Evolutionary conservation across 176 grass and related monocot species (phyloP), one percentile per base, ranked within the genome.

Genomic region (Hsuehochloa calcarea): DNA sequence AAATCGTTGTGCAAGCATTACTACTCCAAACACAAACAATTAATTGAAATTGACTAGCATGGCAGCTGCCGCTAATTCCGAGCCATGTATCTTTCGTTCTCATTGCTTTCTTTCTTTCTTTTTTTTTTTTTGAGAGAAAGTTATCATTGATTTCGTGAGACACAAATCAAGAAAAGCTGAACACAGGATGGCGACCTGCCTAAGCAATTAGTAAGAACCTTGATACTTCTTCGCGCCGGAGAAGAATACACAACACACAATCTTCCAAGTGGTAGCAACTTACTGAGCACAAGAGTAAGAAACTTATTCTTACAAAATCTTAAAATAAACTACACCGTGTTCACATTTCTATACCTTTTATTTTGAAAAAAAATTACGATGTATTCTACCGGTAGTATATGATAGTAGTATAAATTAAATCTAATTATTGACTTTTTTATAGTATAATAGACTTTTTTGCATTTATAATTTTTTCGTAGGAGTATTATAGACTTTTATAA

Each of bases 341-440:
- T 69, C 59, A 87, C 76, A 58, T 80, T 79, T 63, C 79, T 90
- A 68, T 79, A 79, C 44, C 76, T 86, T 76, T 91, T 84, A 91
- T 87, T 87, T 70, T 80, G 31, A 34, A 2, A 34, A 34, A 34
- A 34, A 2, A 2, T 34, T 34, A 34, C 2, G 31, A 34, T 34
- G 2, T 0, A 34, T 34, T 34, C 2, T 34, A 34, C 31, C 31
- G 31, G 31, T 34, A 34, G 31, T 34, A 34, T 34, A 34, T 34
- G 31, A 3, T 34, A 3, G 31, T 34, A 34, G 2, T 34, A 34
- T 34, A 34, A 34, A 34, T 34, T 2, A 34, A 3, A 34, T 34
- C 31, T 34, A 3, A 34, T 2, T 2, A 34, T 34, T 34, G 31
- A 34, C 2, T 34, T 34, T 1, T 34, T 34, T 2, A 34, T 1